Evolutionary conservation across 1,284 basidiomycete genomes (phyloP), one percentile per base, ranked within the genome.

Genomic region (Hypsizygus ulmarius): DNA sequence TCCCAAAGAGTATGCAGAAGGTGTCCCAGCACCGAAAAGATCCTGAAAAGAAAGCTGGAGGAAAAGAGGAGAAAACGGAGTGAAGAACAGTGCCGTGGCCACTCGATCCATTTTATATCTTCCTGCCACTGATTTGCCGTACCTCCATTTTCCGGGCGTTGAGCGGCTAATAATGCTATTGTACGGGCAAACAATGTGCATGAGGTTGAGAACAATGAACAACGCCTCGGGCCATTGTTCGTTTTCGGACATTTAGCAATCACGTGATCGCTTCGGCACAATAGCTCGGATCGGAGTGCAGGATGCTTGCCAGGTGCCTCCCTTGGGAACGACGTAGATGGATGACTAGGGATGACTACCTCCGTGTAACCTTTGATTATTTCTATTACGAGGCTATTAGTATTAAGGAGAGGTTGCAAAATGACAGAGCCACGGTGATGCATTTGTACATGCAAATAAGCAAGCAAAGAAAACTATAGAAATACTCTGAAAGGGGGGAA

Each of bases 21-120:
- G 57, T 56, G 59, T 50, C 54, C 60, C 58, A 58, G 59, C 61
- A 58, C 56, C 55, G 37, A 30, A 46, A 43, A 39, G 43, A 43
- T 47, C 46, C 43, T 50, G 44, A 50, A 45, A 48, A 52, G 39
- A 16, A 47, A 47, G 39, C 41, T 28, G 19, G n/a, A 32, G 28
- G 11, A 44, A 32, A 28, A 37, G 18, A 15, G 9, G 28, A 14
- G 10, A 42, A 16, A 10, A 38, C 14, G 38, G 29, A 37, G 40
- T 49, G 42, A 32, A 34, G 43, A 43, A 33, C 30, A 34, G 32
- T 35, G 11, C 33, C 44, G 45, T 16, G 18, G 14, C 36, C 19
- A 14, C 14, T 3, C 28, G 29, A 25, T 4, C 19, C 19, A 14
- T 11, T 30, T 29, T 41, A 16, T 27, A 33, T 47, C 42, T 29